Base-by-base conservation (phyloP, 768 basidiomycete species). In the Hydnomerulius pinastri region DNA sequence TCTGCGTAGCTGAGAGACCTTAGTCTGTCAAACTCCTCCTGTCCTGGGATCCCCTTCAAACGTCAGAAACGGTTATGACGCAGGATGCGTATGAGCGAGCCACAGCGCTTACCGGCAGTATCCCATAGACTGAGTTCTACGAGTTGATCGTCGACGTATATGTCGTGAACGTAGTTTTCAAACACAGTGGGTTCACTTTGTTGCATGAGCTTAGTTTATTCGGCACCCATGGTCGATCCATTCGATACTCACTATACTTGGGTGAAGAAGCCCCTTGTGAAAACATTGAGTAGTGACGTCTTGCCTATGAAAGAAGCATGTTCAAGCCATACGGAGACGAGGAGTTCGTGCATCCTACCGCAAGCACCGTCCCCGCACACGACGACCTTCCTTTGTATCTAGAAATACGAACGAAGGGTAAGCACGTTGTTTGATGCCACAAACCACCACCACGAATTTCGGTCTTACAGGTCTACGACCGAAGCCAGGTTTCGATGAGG, bases 361-460 rank as follows among this genome's bases (percentile, higher is more conserved):
- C 90, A 94, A 46, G 95, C 95, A 58, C 95, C 95, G 71, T 98
- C 95, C 30, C 95, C 95, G 54, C 94, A 87, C n/a, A 98, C 95
- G 23, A 94, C 89, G 32, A 91, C 73, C 70, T 87, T 85, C 46
- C 80, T 72, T 63, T 78, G 79, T 41, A 79, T 58, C 77, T 79
- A 46, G 53, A 54, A 44, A 55, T 49, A 53, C 18, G 55, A 9
- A 57, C 6, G 39, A 41, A 29, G 4, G 53, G 52, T 55, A 56
- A 62, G 56, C 45, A 51, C 43, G 46, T 39, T 48, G 42, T 4
- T 21, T 53, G 43, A 40, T 13, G 29, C 38, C 50, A 64, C 42
- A 43, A 20, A 40, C 23, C 38, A 46, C 21, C n/a, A 30, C 18
- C 15, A 18, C 27, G 28, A 33, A 20, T 1, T 6, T 27, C 28